phyloP scores from a whole-genome alignment of 345 rosid genomes.

The Euclidium syriacum region DNA sequence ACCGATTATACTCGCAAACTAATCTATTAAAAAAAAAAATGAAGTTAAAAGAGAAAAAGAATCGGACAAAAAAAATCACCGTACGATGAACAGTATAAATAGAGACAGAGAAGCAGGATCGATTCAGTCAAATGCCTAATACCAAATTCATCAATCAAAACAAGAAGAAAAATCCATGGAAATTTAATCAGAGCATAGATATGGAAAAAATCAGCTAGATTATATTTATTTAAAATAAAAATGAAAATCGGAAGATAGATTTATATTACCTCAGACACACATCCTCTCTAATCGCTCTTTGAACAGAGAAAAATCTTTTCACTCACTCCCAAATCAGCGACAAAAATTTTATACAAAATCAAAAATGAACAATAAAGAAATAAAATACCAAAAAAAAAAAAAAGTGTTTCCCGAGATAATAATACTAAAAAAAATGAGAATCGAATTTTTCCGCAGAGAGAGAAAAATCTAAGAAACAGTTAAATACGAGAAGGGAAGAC shows the following conservation, averaged over 20 bases:
- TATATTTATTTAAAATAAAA: neutral
- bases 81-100: slow-evolving; percentile 24
- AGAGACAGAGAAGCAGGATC: slow-evolving; percentile 17
- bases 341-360: slow-evolving; percentile 21
- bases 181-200: neutral
- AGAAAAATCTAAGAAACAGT: slow-evolving; percentile 21
- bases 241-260: neutral
- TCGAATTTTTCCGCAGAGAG: slow-evolving; percentile 3
- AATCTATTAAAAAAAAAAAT: neutral
- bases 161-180: neutral
- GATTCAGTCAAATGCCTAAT: slow-evolving; percentile 16
- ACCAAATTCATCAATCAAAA: neutral
- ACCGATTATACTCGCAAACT: neutral
- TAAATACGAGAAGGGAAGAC: slow-evolving; percentile 2
- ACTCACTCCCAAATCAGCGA: slow-evolving; percentile 39
- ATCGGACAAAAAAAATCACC: slow-evolving; percentile 13
- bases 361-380: neutral
- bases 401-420: slow-evolving; percentile 1
- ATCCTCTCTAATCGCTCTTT: slow-evolving; percentile 48
- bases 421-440: slow-evolving; percentile 3
- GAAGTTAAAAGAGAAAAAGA: neutral
- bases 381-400: neutral
- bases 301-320: slow-evolving; percentile 27
- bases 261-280: slow-evolving; percentile 73
- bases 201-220: neutral